phyloP scores from a whole-genome alignment of 2,329 filamentous ascomycete species.

The Lojkania enalia region DNA sequence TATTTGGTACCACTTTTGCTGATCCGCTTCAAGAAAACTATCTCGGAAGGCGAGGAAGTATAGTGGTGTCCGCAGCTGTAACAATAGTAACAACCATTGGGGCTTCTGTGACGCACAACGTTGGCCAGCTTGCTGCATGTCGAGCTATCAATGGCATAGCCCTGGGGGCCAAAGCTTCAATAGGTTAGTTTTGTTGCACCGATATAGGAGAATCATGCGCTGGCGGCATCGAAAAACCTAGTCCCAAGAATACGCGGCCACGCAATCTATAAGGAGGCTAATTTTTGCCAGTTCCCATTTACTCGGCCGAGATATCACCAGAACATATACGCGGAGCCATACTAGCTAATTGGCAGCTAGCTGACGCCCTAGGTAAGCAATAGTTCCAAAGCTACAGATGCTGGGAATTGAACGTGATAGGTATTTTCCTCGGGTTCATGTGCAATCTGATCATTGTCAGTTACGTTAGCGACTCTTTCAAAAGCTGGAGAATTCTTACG shows the following conservation, averaged over 20 bases:
- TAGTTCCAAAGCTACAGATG: neutral
- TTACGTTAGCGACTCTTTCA: conserved; percentile 9
- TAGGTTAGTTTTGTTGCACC: too few species aligned
- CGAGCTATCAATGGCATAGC: conserved; percentile 25
- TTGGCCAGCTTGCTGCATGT: conserved; percentile 21
- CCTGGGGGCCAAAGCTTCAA: conserved; percentile 25
- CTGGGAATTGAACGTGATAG: conserved; percentile 2
- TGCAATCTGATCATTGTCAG: conserved; percentile 20
- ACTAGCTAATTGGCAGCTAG: conserved; percentile 27
- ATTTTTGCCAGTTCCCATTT: conserved; percentile 19
- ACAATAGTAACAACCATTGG: conserved; percentile 27
- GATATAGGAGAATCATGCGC: too few species aligned
- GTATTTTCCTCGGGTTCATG: conserved; percentile 25
- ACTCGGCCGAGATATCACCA: conserved; percentile 24
- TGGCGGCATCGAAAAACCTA: too few species aligned
- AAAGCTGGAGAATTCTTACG: conserved; percentile 23
- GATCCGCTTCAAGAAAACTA: conserved; percentile 26
- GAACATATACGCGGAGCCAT: conserved; percentile 27
- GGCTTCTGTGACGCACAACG: conserved; percentile 21
- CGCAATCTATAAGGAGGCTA: neutral
- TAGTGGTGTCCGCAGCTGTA: conserved; percentile 22
- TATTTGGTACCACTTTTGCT: conserved; percentile 24
- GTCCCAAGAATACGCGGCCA: too few species aligned
- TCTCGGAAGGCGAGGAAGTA: conserved; percentile 23
- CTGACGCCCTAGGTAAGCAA: conserved; percentile 21